Evolutionary conservation across 2,329 filamentous ascomycete species (phyloP).

Genomic region (Calonectria ilicicola): DNA sequence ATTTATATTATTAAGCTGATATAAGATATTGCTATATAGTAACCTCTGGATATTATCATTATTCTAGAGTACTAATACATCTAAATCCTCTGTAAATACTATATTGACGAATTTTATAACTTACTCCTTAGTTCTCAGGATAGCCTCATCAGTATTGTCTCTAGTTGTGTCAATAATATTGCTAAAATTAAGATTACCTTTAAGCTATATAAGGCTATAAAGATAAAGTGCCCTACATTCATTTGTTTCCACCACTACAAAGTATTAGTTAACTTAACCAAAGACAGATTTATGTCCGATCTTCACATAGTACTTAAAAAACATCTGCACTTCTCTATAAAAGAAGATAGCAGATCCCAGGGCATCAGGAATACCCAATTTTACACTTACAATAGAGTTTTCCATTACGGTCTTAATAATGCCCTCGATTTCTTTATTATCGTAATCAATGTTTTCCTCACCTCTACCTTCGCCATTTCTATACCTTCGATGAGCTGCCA

Average conservation of each 20-base stretch:
- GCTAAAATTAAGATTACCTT: background rate
- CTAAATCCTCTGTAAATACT: slow-evolving; percentile 7
- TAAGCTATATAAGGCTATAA: slow-evolving; percentile 5
- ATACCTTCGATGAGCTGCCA: background rate
- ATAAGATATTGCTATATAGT: background rate
- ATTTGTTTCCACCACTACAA: background rate
- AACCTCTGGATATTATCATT: background rate
- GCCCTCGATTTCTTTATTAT: background rate
- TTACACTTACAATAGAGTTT: slow-evolving; percentile 1
- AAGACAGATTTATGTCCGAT: background rate
- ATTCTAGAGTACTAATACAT: background rate
- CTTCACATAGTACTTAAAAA: slow-evolving; percentile 1
- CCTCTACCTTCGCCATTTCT: background rate
- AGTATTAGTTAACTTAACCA: background rate
- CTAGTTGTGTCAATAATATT: background rate
- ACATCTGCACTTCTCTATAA: background rate
- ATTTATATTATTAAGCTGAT: background rate
- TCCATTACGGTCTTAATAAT: background rate
- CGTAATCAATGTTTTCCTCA: background rate
- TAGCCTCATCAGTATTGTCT: background rate
- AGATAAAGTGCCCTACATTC: background rate
- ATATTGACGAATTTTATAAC: background rate
- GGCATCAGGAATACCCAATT: slow-evolving; percentile 2
- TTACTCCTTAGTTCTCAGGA: background rate
- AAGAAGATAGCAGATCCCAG: slow-evolving; percentile 14